phyloP scores from a whole-genome alignment of 352 stramenopile genomes.

The Phytophthora ohioensis region DNA sequence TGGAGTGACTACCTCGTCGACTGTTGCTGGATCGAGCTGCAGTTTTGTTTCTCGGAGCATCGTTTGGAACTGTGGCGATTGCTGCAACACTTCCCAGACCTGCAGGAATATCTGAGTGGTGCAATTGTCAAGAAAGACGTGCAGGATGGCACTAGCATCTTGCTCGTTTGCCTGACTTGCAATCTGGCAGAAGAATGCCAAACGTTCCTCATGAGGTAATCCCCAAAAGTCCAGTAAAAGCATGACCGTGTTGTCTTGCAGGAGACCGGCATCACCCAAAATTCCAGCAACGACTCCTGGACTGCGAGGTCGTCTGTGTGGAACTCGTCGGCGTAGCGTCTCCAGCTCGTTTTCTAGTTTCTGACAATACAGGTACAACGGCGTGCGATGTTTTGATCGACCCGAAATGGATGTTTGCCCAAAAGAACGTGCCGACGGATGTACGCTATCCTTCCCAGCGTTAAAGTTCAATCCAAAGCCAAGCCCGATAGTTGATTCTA shows the following conservation, averaged over 20 bases:
- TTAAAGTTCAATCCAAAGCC: constrained; percentile 38
- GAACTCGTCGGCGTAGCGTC: constrained; percentile 44
- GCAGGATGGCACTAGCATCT: constrained; percentile 56
- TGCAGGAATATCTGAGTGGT: constrained; percentile 52
- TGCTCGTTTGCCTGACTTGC: constrained; percentile 62
- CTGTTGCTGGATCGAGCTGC: constrained; percentile 15
- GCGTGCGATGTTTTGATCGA: constrained; percentile 26
- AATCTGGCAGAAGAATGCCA: constrained; percentile 78
- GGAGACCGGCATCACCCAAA: constrained; percentile 55
- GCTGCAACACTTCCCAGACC: constrained; percentile 61
- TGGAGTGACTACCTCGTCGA: neutral
- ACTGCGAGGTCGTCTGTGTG: constrained; percentile 35
- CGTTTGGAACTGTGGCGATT: constrained; percentile 55
- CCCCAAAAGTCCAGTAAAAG: constrained; percentile 77
- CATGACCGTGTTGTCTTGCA: constrained; percentile 67
- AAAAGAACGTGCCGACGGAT: constrained; percentile 1
- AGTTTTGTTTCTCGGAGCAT: constrained; percentile 40
- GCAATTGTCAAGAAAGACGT: constrained; percentile 60
- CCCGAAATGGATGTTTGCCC: neutral
- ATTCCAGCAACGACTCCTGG: constrained; percentile 21
- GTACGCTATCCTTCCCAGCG: neutral
- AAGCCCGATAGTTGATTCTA: constrained; percentile 35
- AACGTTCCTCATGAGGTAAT: constrained; percentile 59
- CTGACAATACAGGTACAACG: constrained; percentile 73
- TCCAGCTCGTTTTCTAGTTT: constrained; percentile 70